Evolutionary conservation across 768 basidiomycete species (phyloP), one percentile per base, ranked within the genome.

Genomic region (Lactifluus piperatus): DNA sequence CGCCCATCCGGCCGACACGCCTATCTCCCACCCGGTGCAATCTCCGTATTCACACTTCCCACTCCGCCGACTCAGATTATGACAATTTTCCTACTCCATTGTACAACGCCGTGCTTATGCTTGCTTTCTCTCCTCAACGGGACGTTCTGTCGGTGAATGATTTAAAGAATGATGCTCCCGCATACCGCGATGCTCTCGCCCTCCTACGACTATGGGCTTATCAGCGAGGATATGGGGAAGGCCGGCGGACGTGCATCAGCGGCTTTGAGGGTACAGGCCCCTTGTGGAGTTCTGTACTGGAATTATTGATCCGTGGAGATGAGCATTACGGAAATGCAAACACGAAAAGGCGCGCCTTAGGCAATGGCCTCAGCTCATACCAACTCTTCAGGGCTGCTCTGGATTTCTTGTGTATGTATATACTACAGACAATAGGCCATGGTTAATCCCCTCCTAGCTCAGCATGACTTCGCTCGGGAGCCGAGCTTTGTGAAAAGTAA

Each of bases 151-250:
- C 71, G 32, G 68, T 78, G 22, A 74, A 81, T 64, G 64, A 72
- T 1, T 64, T 86, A 43, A 73, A 79, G 11, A 72, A 81, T 26
- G 67, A 73, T 10, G 71, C 73, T 10, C 78, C 86, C 0, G 78
- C 84, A 0, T 93, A 91, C 69, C 70, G 72, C 1, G 86, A 94
- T 51, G 91, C 91, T 0, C 69, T 92, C 9, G 77, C 86, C 0
- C 76, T 97, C 1, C 80, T 97, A 16, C 81, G 91, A 10, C 80
- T 94, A 16, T 99, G 97, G 97, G 91, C 90, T 1, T 83, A 85
- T 51, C 88, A 94, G 65, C 78, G 94, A 43, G 92, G 92, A 0
- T 93, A 86, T 64, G 78, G 82, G 2, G 77, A 79, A 61, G 82
- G 85, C 11, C 70, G 72, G 4, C 71, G 75, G 43, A 67, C 81